Base-by-base conservation (phyloP, 768 basidiomycete species). In the Podaxis carcinomalis region DNA sequence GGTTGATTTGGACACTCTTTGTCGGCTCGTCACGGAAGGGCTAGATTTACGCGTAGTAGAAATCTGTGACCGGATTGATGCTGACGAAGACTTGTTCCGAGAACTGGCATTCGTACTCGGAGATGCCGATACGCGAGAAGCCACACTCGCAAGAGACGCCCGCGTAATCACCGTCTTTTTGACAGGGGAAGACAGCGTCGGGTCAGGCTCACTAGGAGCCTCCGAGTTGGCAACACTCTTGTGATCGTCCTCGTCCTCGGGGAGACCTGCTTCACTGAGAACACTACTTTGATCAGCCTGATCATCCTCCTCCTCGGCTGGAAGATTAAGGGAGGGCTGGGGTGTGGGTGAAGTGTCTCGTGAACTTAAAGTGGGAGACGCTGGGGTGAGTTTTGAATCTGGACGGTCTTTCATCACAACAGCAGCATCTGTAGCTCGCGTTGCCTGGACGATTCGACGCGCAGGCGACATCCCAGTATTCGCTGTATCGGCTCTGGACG, bases 311-410 rank as follows among this genome's bases (percentile, higher is more conserved):
- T 65, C 65, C 28, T 65, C 66, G 59, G 16, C n/a, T 0, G 58
- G 51, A 27, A 55, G 50, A 10, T 51, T 40, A 14, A 57, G 23
- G 16, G 55, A 56, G 10, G 57, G 57, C 21, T 57, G 68, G 28
- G 57, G 52, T 23, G 58, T 64, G 42, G 59, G 63, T 13, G 64
- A 65, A 19, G 52, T 23, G 53, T 57, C 64, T 47, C 19, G 66
- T 60, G 39, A 66, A 57, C 16, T 28, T 7, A 53, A 57, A 4
- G 67, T 64, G 10, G 69, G 58, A 23, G 72, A 57, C 9, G 44
- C 4, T 19, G 88, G 88, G 2, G 87, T 88, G 7, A 90, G 76
- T 67, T 91, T 90, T 4, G 88, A 90, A 64, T 92, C 90, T 2
- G 89, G 89, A 16, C 85, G 71, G 35, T 77, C 74, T 61, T 77